Evolutionary conservation across 805 yeast genomes (phyloP).

Genomic region (Saturnispora zaruensis): DNA sequence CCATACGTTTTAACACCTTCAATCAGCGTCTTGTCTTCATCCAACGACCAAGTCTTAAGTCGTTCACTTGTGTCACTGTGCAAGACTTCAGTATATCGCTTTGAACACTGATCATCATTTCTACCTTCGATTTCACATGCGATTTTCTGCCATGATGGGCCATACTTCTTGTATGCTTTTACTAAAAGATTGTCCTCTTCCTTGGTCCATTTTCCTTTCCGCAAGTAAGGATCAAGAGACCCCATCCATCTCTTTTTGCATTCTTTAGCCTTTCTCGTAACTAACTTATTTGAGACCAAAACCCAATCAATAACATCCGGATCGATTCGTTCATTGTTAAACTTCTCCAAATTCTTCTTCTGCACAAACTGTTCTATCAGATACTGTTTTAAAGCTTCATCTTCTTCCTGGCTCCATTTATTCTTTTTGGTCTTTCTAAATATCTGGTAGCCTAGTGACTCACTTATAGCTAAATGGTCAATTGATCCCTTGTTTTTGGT

Average conservation of each 20-base stretch:
- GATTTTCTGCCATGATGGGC: constrained; percentile 82
- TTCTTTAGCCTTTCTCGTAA: constrained; percentile 61
- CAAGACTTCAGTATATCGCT: constrained; percentile 78
- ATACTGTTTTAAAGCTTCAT: constrained; percentile 39
- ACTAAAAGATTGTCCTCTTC: constrained; percentile 66
- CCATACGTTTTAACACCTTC: constrained; percentile 62
- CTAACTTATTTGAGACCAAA: constrained; percentile 36
- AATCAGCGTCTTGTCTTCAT: constrained; percentile 68
- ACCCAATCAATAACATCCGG: constrained; percentile 56
- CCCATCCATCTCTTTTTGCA: constrained; percentile 83
- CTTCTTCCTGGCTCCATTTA: constrained; percentile 74
- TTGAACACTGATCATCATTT: constrained; percentile 93
- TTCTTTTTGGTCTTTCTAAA: constrained; percentile 53
- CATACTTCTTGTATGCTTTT: constrained; percentile 56
- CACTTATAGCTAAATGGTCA: constrained; percentile 54
- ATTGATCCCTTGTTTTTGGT: constrained; percentile 22
- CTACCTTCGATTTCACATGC: constrained; percentile 70
- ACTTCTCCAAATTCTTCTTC: constrained; percentile 14
- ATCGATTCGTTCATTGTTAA: constrained; percentile 25
- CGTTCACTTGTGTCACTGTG: constrained; percentile 76
- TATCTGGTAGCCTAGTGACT: constrained; percentile 66
- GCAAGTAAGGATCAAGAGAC: constrained; percentile 72
- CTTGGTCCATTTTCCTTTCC: constrained; percentile 80
- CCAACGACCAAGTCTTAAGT: constrained; percentile 67
- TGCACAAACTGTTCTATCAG: constrained; percentile 30